Base-by-base conservation (phyloP, 495 filamentous ascomycete genomes). In the Barbatosphaeria neglecta region DNA sequence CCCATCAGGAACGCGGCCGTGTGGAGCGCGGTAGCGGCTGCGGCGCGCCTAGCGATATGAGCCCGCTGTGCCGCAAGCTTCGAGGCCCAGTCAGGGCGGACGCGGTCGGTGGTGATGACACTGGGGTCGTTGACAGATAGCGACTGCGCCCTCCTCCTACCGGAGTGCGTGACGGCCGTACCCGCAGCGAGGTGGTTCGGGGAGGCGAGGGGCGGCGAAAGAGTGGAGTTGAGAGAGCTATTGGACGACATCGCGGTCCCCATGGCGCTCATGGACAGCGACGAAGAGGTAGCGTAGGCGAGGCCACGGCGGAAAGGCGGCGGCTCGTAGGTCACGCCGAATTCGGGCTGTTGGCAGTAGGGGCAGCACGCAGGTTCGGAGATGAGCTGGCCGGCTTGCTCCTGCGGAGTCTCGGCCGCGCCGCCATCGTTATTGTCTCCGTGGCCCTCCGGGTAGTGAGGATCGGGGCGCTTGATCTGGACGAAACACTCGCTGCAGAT, bases 401-500 rank as follows among this genome's bases (percentile, higher is more conserved):
- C 72, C 54, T 55, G 66, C 50, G 58, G 59, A 57, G 65, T 67
- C 42, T 49, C 66, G 47, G 56, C 68, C 40, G 51, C 64, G 53
- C 56, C 71, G 37, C 49, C 68, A 51, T 63, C 77, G 65, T 53
- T 73, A 46, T 80, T 76, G 6, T 75, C 75, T 46, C 49, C 56
- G 51, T 84, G 80, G 44, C 94, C 87, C 61, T 98, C 92, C 10
- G 92, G 92, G 37, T 87, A 83, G 66, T 98, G 92, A 13, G 92
- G 92, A 55, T 98, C 92, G 8, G 90, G 87, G 20, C 92, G 79
- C 68, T 95, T 98, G 60, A 98, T 98, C 60, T 98, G 92, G 8
- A 98, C 93, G 55, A 98, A 98, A 61, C 92, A 98, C 67, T 98
- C 92, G 40, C 92, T 97, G 68, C 92, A 98, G 47, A 98, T 97